Percentiles rank a stretch among this genome's conserved stretches.
phyloP scores from a whole-genome alignment of 2,329 filamentous ascomycete genomes.

The Pseudogymnoascus sp. region DNA sequence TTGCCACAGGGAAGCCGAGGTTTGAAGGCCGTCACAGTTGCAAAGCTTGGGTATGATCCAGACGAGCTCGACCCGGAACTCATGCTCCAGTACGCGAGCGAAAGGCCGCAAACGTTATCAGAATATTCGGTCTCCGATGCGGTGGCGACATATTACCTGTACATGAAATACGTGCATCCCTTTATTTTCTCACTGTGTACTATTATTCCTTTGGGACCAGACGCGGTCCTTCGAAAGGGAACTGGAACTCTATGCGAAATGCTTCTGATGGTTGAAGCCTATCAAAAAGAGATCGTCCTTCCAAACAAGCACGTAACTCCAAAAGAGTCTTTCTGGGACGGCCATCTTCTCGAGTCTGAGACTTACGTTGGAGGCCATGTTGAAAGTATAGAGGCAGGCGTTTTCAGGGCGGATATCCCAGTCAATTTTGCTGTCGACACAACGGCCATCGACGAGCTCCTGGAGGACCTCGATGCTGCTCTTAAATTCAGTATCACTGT shows the following conservation, averaged over 20 bases:
- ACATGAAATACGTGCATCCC: slow-evolving; percentile 99
- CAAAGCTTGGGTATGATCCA: slow-evolving; percentile 95
- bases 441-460: slow-evolving; percentile 77
- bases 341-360: slow-evolving; percentile 90
- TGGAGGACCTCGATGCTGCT: slow-evolving; percentile 78
- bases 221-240: slow-evolving; percentile 89
- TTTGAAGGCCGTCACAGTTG: slow-evolving; percentile 93
- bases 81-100: slow-evolving; percentile 87
- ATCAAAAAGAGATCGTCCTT: slow-evolving; percentile 80
- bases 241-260: slow-evolving; percentile 99
- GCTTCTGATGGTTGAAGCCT: slow-evolving; percentile 98
- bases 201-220: slow-evolving; percentile 84
- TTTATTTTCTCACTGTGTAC: slow-evolving; percentile 99
- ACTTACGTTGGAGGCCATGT: slow-evolving; percentile 98
- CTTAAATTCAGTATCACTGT: slow-evolving; percentile 79
- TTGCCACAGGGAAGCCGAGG: slow-evolving; percentile 94
- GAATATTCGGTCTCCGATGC: slow-evolving; percentile 99
- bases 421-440: slow-evolving; percentile 90
- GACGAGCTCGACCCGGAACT: slow-evolving; percentile 95
- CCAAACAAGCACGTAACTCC: slow-evolving; percentile 93
- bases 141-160: slow-evolving; percentile 95
- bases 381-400: slow-evolving; percentile 96
- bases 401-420: slow-evolving; percentile 92
- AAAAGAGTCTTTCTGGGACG: slow-evolving; percentile 92
- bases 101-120: slow-evolving; percentile 85